Base-by-base conservation (phyloP, 2,329 filamentous ascomycete species). In the Biscogniauxia sp. region DNA sequence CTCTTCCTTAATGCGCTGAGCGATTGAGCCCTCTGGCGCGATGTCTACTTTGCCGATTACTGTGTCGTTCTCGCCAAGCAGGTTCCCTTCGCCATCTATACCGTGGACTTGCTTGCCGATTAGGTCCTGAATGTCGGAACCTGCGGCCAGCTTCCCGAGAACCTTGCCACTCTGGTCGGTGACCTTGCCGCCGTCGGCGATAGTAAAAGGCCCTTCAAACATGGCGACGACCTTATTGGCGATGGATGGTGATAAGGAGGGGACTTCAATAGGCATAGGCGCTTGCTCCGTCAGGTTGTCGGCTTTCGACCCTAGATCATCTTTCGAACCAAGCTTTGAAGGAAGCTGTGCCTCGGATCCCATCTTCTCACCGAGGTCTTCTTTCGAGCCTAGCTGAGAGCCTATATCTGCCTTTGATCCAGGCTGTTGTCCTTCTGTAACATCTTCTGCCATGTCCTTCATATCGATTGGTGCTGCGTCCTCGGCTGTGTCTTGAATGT, bases 101-200 rank as follows among this genome's bases (percentile, higher is more conserved):
- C 88, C 88, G 76, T 87, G 88, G 61, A 87, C 81, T 19, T 87
- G 84, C 64, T 86, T 88, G 63, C 88, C 84, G 15, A 81, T 74
- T 13, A 88, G 73, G 49, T 75, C 73, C 59, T 75, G 69, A 2
- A 72, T 63, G 50, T 74, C 64, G 62, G 71, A 62, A 20, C 66
- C 69, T 17, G 57, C 66, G 8, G 69, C 63, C 2, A 73, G 57
- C 58, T 80, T 80, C 50, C 84, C 84, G 59, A 86, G 79, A 59
- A 86, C 78, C 67, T 85, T 81, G 61, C 83, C 84, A 9, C 76
- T 76, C 65, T 86, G 82, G 66, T 84, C 83, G 75, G 79, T 84
- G 68, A 87, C 81, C 66, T 86, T 82, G 45, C 84, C 84, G 49
- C 84, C 73, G 45, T 79, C 79, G 54, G 85, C 82, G 52, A 83